Conservation (phyloP, 352 stramenopile genomes). For the Thalassiosira ordinaria region DNA sequence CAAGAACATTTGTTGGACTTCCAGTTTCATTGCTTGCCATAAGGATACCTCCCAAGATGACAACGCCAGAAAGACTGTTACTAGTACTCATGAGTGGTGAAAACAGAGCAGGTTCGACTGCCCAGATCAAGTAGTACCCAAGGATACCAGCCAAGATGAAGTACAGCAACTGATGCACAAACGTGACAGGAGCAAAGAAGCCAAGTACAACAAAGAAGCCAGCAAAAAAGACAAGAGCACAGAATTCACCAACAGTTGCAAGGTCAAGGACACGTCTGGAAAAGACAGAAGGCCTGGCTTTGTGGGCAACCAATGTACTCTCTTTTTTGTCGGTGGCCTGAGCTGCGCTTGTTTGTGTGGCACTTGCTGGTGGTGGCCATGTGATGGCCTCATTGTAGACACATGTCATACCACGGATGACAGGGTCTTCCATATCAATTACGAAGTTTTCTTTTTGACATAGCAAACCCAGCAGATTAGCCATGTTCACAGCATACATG, state of each 20-base stretch:
- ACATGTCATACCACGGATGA: constrained; percentile 69
- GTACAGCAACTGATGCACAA: constrained; percentile 61
- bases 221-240: constrained; percentile 19
- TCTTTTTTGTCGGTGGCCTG: constrained; percentile 13
- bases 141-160: constrained; percentile 68
- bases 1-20: constrained; percentile 52
- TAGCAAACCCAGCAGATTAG: constrained; percentile 61
- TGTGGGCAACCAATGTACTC: constrained; percentile 12
- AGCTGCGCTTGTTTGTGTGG: constrained; percentile 39
- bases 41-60: constrained; percentile 70
- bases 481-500: constrained; percentile 76
- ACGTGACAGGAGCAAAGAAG: constrained; percentile 56
- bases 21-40: constrained; percentile 49
- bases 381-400: constrained; percentile 58
- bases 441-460: constrained; percentile 51
- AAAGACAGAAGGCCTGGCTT: constrained; percentile 45
- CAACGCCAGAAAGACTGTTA: constrained; percentile 68
- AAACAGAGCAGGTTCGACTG: constrained; percentile 64
- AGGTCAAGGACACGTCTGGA: constrained; percentile 66
- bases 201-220: constrained; percentile 65
- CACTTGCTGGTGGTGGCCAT: constrained; percentile 60
- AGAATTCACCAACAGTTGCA: constrained; percentile 56
- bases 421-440: constrained; percentile 66
- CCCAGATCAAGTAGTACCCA: constrained; percentile 72
- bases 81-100: constrained; percentile 70